A percentile compares a stretch with the other conserved stretches of the same genome.
These are phyloP conservation scores for Cyathus olla DNA, from an alignment of 1,284 basidiomycete genomes.

Conservation along the genomic window DNA sequence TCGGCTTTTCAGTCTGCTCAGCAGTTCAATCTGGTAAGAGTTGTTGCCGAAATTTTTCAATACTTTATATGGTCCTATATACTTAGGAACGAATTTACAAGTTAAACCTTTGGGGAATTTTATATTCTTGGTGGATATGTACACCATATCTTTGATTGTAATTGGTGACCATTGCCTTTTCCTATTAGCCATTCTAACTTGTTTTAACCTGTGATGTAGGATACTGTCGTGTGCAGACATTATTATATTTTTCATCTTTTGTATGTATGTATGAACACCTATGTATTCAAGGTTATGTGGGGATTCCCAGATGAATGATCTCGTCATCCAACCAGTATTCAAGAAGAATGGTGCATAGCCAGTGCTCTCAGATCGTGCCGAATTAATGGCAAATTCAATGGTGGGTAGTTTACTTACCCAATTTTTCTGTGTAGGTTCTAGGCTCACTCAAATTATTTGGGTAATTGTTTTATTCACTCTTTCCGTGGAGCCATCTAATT, in stretches of 20 bases:
- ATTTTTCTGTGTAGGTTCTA: constrained; percentile 22
- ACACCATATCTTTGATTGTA: constrained; percentile 33
- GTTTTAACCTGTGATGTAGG: constrained; percentile 12
- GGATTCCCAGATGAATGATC: constrained; percentile 38
- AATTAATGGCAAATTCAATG: constrained; percentile 32
- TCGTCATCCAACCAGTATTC: constrained; percentile 37
- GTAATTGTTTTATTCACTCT: not conserved
- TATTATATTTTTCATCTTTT: constrained; percentile 20
- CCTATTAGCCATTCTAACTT: constrained; percentile 10
- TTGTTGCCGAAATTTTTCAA: constrained; percentile 16
- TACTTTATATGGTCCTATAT: constrained; percentile 40
- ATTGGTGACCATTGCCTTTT: constrained; percentile 15
- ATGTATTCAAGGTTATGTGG: constrained; percentile 11
- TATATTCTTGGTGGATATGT: constrained; percentile 48
- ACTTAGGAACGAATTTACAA: constrained; percentile 47
- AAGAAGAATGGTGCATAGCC: constrained; percentile 38
- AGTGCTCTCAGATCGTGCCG: constrained; percentile 41
- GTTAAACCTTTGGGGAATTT: constrained; percentile 31
- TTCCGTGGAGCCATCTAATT: constrained; percentile 26
- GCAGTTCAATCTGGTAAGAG: constrained; percentile 35
- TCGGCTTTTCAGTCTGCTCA: constrained; percentile 21
- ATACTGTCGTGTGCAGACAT: constrained; percentile 22
- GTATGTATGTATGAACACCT: constrained; percentile 27
- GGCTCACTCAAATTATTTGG: constrained; percentile 23
- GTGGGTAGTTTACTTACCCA: constrained; percentile 21